These are phyloP conservation scores for Sugiyamaella americana DNA, from an alignment of 805 yeast species.

Conservation along the genomic window DNA sequence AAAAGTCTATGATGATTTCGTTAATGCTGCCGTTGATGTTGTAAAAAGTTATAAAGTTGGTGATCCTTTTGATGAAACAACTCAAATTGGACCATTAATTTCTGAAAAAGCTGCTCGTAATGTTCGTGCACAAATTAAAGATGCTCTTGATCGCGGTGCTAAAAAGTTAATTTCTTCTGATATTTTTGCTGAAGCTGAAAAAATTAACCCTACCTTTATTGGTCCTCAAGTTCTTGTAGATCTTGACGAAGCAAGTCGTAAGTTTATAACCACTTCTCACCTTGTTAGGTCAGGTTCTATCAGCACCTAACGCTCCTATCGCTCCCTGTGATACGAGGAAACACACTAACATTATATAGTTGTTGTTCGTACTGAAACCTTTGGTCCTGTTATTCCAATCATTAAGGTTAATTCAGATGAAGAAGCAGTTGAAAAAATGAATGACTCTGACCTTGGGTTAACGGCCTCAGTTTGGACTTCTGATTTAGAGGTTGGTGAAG, in stretches of 20 bases:
- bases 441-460: constrained; percentile 73
- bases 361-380: constrained; percentile 76
- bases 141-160: constrained; percentile 51
- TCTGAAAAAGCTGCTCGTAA: constrained; percentile 45
- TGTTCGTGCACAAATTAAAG: constrained; percentile 41
- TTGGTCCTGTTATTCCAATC: constrained; percentile 81
- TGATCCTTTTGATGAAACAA: constrained; percentile 65
- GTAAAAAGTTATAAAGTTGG: constrained; percentile 59
- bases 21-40: constrained; percentile 49
- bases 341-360: no score
- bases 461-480: constrained; percentile 84
- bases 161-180: constrained; percentile 40
- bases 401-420: constrained; percentile 66
- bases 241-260: constrained; percentile 53
- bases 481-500: constrained; percentile 62
- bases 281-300: no score
- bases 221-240: constrained; percentile 77
- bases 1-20: constrained; percentile 59
- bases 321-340: no score
- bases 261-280: no score
- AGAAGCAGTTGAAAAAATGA: constrained; percentile 68
- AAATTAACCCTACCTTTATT: constrained; percentile 66
- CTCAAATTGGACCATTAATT: constrained; percentile 62
- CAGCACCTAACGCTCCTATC: no score
- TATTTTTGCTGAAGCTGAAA: constrained; percentile 65